Base-by-base conservation (phyloP, 176 grass and related monocot genomes). In the Poa pratensis region DNA sequence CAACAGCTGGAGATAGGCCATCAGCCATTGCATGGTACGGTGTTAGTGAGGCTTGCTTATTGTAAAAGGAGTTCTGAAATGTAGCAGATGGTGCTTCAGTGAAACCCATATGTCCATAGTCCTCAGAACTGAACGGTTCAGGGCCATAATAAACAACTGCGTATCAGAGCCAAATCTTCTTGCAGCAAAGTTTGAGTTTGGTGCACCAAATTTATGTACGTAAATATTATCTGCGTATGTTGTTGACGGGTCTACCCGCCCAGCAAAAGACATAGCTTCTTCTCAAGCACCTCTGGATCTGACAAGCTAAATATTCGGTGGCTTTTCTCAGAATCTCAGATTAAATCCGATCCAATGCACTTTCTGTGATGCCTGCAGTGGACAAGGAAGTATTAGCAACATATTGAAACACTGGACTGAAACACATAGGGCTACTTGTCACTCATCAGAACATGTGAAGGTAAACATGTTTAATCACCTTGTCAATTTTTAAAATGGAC, bases 91-190 rank as follows among this genome's bases (percentile, higher is more conserved):
- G 53, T 24, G 90, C 73, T 85, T 81, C 79, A 63, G 23, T 71
- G 40, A 91, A 88, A 61, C 80, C 90, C 77, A 84, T 84, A 60
- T 91, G 79, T 12, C 81, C 69, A 81, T 90, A 97, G 77, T 90
- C 80, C 45, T 92, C 79, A 28, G 87, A 77, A 65, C 54, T 85
- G 64, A 89, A 96, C 20, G 89, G 78, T 60, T 90, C 88, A 52
- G 88, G 86, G 4, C 81, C 81, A 72, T 99, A 92, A 91, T 59
- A 53, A 87, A 92, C 32, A 93, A 68, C 60, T 87, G 89, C 32
- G 80, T 76, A 24, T 90, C 80, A 34, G 89, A 87, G 60, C 60
- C 9, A 80, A 80, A 84, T 89, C 92, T 91, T 71, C 48, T 78
- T 79, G 80, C 74, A 78, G 84, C 83, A 10, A 95, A 90, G 37